Evolutionary conservation across 2,329 filamentous ascomycete species (phyloP), one percentile per base, ranked within the genome.

Genomic region (Beauveria sp.): DNA sequence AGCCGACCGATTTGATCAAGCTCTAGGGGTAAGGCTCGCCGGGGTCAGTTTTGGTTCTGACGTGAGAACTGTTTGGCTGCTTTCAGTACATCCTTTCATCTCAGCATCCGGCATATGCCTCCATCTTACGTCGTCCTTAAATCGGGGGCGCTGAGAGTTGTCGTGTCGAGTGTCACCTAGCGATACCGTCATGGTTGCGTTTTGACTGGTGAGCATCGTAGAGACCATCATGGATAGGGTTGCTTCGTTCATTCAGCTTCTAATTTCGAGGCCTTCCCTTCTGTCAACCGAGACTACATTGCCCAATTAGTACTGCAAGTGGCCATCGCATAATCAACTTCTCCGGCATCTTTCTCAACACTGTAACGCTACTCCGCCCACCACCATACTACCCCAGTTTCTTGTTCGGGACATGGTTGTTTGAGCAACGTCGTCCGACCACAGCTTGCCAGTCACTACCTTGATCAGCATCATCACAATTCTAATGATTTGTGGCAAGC

Each of bases 21-120:
- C 16, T 51, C 28, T 40, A 43, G 46, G 34, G 56, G 38, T 16
- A 31, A 26, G 34, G 7, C 22, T 31, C 49, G 12, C 26, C 24
- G 28, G 26, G n/a, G 14, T 18, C 48, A 50, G 50, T 48, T 53
- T 61, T 61, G 49, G 42, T 55, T 61, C 59, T 61, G 59, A 61
- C 51, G 59, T 61, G 59, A 61, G 16, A 51, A 12, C 28, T 24
- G 50, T 49, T 55, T 42, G 22, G 28, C 26, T 48, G 5, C 31
- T 16, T 48, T 9, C 7, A 34, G 34, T n/a, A 42, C 8, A 34
- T 40, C 49, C 24, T 60, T 3, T 26, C 49, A 52, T 60, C 9
- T 26, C 50, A 40, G 28, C 24, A 51, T 38, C 14, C 8, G 10
- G 6, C 31, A 58, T 49, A n/a, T 34, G 50, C 31, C 12, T 14